Conservation (phyloP, 1,284 basidiomycete species). For the Inonotus obliquus region DNA sequence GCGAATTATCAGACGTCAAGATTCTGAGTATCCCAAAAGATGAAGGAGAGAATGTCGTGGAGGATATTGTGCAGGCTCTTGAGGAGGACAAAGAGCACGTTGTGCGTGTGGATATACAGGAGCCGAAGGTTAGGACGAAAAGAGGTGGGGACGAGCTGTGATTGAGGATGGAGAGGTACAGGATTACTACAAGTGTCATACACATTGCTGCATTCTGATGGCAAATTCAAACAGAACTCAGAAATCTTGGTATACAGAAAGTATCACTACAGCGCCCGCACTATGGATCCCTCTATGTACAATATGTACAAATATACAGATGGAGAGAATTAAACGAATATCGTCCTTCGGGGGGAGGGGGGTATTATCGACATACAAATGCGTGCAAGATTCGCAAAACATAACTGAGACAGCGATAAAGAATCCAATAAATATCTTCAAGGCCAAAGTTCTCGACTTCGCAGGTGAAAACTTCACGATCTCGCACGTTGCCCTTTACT, state of each 20-base stretch:
- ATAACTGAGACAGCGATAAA: not conserved
- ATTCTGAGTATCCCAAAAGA: conserved; percentile 28
- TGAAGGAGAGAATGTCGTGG: conserved; percentile 24
- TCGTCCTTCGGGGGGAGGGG: not conserved
- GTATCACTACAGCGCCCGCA: not conserved
- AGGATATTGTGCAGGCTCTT: conserved; percentile 24
- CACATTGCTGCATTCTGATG: too few relatives aligned
- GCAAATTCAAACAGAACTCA: too few relatives aligned
- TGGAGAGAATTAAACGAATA: not conserved
- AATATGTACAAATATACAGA: not conserved
- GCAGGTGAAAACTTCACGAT: too few relatives aligned
- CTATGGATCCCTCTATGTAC: not conserved
- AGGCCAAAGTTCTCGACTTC: too few relatives aligned
- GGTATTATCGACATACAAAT: too few relatives aligned
- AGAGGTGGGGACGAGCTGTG: conserved; percentile 20
- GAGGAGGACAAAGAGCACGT: conserved; percentile 23
- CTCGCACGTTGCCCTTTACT: not conserved
- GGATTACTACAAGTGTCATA: not conserved
- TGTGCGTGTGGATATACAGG: conserved; percentile 29
- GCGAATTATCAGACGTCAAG: conserved; percentile 28
- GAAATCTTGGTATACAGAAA: not conserved
- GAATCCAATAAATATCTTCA: not conserved
- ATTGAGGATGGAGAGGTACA: not conserved
- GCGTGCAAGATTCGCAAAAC: too few relatives aligned
- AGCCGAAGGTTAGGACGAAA: conserved; percentile 26